These are phyloP conservation scores for Phytophthora colocasiae DNA, from an alignment of 352 stramenopile genomes.

Conservation along the genomic window DNA sequence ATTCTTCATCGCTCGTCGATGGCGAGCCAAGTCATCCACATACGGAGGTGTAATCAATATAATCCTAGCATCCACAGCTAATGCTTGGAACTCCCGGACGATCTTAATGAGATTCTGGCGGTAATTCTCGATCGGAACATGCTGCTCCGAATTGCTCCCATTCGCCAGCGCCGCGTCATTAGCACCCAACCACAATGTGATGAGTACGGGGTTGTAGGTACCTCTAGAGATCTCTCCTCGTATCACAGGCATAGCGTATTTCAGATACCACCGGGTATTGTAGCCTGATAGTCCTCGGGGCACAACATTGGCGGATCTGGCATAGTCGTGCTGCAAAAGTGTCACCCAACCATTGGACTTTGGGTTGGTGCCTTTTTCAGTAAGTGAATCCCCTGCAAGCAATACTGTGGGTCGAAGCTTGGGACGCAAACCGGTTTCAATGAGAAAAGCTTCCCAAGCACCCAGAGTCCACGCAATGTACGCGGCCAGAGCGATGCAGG, in stretches of 20 bases:
- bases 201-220: conserved; percentile 41
- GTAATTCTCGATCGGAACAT: conserved; percentile 63
- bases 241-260: conserved; percentile 53
- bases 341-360: conserved; percentile 46
- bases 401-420: conserved; percentile 28
- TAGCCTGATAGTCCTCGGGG: conserved; percentile 52
- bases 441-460: conserved; percentile 26
- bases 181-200: conserved; percentile 68
- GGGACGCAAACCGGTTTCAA: conserved; percentile 26
- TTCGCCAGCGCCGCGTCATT: conserved; percentile 59
- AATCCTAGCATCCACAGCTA: conserved; percentile 37
- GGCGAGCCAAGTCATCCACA: conserved; percentile 38
- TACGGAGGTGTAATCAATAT: conserved; percentile 58
- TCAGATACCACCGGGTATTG: conserved; percentile 51
- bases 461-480: conserved; percentile 35
- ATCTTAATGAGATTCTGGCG: conserved; percentile 47
- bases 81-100: conserved; percentile 27
- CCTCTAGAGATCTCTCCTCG: conserved; percentile 37
- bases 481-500: conserved; percentile 17
- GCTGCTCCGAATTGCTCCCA: conserved; percentile 38
- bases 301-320: conserved; percentile 43
- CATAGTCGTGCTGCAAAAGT: conserved; percentile 47
- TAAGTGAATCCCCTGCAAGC: conserved; percentile 55
- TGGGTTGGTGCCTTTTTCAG: conserved; percentile 41
- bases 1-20: conserved; percentile 21